phyloP scores from a whole-genome alignment of 345 rosid genomes.

The Draba incana region DNA sequence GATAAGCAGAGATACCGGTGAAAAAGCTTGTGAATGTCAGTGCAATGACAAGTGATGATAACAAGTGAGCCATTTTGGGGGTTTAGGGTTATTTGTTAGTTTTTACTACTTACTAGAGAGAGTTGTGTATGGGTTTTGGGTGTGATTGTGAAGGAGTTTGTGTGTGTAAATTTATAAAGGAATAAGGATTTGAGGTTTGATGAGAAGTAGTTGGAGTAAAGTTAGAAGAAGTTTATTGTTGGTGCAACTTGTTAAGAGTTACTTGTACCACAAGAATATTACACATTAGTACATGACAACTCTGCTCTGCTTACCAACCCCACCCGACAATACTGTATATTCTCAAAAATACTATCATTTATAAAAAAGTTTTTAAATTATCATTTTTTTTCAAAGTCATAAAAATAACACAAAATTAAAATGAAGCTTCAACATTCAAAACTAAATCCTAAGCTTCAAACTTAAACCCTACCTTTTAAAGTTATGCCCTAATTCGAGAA shows the following conservation, averaged over 20 bases:
- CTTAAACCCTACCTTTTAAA: too few relatives aligned
- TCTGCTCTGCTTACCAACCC: background rate
- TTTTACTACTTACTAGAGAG: too few relatives aligned
- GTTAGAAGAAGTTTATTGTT: conserved; percentile 3
- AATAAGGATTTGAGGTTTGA: conserved; percentile 28
- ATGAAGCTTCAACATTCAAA: too few relatives aligned
- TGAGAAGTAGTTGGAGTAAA: conserved; percentile 24
- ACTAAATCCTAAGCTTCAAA: too few relatives aligned
- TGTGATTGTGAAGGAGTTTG: conserved; percentile 24
- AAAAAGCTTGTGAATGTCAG: conserved; percentile 39
- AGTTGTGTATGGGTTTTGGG: background rate
- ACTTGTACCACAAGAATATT: too few relatives aligned
- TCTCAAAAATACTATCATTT: too few relatives aligned
- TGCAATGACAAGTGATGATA: conserved; percentile 34
- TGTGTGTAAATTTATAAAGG: conserved; percentile 26
- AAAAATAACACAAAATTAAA: too few relatives aligned
- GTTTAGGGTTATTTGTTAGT: background rate
- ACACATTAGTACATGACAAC: too few relatives aligned
- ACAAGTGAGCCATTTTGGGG: conserved; percentile 20
- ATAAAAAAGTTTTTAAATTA: too few relatives aligned
- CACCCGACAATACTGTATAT: too few relatives aligned
- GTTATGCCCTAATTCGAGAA: too few relatives aligned
- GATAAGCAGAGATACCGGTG: conserved; percentile 31
- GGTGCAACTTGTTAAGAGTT: conserved; percentile 32
- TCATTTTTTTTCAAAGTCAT: too few relatives aligned